phyloP scores from a whole-genome alignment of 306 rosid genomes.

The Ochetophila trinervis region DNA sequence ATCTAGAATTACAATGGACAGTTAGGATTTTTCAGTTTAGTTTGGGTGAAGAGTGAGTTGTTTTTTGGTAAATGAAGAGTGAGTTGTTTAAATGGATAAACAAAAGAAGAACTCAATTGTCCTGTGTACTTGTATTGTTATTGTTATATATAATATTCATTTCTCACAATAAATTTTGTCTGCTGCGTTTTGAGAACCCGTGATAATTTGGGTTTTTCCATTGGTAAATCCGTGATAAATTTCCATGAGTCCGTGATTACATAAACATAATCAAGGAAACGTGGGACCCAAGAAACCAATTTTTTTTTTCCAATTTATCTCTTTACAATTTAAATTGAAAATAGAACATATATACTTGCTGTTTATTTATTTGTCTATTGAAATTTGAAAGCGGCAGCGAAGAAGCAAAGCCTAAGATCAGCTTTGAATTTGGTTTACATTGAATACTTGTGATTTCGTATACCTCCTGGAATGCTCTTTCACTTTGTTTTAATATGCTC shows the following conservation, averaged over 20 bases:
- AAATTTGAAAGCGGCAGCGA: too few species aligned
- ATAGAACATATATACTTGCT: too few species aligned
- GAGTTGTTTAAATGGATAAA: conserved; percentile 2
- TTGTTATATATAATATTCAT: not conserved
- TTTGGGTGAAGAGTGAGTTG: not conserved
- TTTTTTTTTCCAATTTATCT: too few species aligned
- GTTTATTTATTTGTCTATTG: too few species aligned
- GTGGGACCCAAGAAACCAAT: not conserved
- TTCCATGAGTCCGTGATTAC: conserved; percentile 22
- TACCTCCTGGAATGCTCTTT: not conserved
- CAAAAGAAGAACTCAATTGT: conserved; percentile 5
- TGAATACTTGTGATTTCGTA: not conserved
- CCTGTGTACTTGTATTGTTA: not conserved
- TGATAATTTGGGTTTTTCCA: conserved; percentile 3
- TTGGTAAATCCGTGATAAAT: conserved; percentile 21
- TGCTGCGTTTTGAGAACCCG: conserved; percentile 19
- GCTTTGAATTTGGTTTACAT: conserved; percentile 5
- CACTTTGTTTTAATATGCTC: not conserved
- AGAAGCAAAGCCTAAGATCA: not conserved
- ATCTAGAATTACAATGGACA: not conserved
- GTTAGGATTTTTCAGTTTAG: conserved; percentile 1
- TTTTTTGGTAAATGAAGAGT: not conserved
- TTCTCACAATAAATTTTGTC: not conserved
- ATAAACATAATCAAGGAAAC: not conserved
- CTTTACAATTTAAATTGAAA: too few species aligned